phyloP scores from a whole-genome alignment of 345 rosid species.

The Eucalyptus fibrosa region DNA sequence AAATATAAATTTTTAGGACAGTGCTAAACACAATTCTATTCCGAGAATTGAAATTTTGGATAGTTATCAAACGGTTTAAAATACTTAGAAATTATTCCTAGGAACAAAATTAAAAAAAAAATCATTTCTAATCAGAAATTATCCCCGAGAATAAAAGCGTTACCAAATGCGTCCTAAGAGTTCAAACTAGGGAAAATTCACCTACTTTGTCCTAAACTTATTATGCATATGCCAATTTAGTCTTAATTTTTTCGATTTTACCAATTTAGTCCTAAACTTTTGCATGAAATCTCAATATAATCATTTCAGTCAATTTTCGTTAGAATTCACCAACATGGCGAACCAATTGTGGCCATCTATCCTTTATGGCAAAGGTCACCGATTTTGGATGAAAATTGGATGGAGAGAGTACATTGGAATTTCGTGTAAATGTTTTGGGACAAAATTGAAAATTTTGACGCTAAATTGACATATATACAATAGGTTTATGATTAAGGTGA shows the following conservation, averaged over 20 bases:
- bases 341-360: not conserved
- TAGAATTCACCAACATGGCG: accelerated
- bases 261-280: too few species aligned
- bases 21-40: accelerated
- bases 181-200: not conserved
- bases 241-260: too few species aligned
- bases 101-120: accelerated
- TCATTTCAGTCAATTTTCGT: accelerated
- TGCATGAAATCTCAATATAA: too few species aligned
- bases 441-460: not conserved
- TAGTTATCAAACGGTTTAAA: too few species aligned
- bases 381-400: not conserved
- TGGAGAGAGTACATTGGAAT: not conserved
- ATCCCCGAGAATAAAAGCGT: accelerated
- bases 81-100: too few species aligned
- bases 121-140: accelerated
- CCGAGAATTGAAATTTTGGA: too few species aligned
- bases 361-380: not conserved
- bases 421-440: not conserved
- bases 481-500: not conserved
- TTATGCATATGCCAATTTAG: too few species aligned
- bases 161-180: accelerated
- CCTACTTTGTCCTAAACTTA: not conserved
- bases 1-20: too few species aligned
- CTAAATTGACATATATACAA: not conserved